Percentiles rank a stretch among this genome's conserved stretches.
These are phyloP conservation scores for Citrus medica DNA, from an alignment of 345 rosid genomes.

Conservation along the genomic window DNA sequence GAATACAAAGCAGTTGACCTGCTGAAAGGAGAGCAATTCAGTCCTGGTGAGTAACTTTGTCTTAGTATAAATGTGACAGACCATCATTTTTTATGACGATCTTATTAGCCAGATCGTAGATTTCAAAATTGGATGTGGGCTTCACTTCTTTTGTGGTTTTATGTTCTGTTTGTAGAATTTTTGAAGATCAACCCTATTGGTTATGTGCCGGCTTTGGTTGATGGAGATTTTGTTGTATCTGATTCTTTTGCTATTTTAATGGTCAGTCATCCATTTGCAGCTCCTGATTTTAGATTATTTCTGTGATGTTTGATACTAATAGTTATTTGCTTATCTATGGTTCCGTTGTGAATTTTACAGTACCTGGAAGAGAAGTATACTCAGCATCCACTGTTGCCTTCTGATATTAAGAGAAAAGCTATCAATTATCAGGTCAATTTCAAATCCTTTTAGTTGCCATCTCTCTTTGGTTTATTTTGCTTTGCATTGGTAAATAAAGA, in stretches of 20 bases:
- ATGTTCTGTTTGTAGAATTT: conserved; percentile 43
- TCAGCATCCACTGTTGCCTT: conserved; percentile 60
- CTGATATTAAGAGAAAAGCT: conserved; percentile 55
- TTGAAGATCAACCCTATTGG: conserved; percentile 74
- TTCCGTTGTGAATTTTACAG: conserved; percentile 26
- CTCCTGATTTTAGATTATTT: background rate
- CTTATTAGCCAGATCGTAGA: background rate
- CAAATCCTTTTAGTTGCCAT: background rate
- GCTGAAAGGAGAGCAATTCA: conserved; percentile 51
- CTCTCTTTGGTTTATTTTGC: background rate
- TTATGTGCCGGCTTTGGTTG: conserved; percentile 67
- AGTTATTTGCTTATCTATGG: no score
- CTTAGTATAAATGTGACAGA: background rate
- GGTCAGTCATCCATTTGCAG: conserved; percentile 23
- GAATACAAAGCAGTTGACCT: conserved; percentile 62
- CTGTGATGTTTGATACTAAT: background rate
- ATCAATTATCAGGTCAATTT: conserved; percentile 61
- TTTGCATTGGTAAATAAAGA: background rate
- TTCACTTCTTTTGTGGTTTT: background rate
- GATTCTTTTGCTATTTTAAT: conserved; percentile 78
- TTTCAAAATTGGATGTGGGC: background rate
- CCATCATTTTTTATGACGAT: background rate
- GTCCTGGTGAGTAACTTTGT: conserved; percentile 43
- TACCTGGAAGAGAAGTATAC: conserved; percentile 88
- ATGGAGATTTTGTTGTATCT: conserved; percentile 61